Percentiles rank a stretch among this genome's conserved stretches.
These are phyloP conservation scores for Ogataea henricii DNA, from an alignment of 805 yeast species.

Conservation along the genomic window DNA sequence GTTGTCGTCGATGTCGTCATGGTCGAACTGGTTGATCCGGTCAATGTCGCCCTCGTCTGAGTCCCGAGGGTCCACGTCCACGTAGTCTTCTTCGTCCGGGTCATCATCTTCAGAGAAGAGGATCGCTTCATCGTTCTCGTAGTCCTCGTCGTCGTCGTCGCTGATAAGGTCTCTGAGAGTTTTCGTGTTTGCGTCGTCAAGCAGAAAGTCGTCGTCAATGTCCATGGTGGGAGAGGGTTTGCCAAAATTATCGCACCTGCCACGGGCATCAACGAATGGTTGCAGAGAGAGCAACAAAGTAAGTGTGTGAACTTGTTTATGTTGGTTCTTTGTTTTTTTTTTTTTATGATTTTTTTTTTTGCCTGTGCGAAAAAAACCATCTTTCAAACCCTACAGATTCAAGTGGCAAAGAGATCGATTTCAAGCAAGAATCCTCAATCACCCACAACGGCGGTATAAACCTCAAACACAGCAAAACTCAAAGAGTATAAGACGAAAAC, in stretches of 20 bases:
- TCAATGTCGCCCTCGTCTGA: constrained; percentile 14
- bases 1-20: constrained; percentile 21
- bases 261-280: neutral
- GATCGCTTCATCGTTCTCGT: constrained; percentile 15
- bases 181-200: constrained; percentile 29
- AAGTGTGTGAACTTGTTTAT: neutral
- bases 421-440: too few species aligned
- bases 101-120: constrained; percentile 18
- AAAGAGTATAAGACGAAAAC: too few species aligned
- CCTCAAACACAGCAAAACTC: too few species aligned
- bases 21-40: constrained; percentile 32
- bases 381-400: neutral
- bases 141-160: constrained; percentile 21
- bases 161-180: constrained; percentile 30
- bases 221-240: constrained; percentile 11
- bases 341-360: constrained; percentile 6
- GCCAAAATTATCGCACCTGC: neutral
- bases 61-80: constrained; percentile 15
- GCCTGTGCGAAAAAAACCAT: neutral
- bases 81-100: constrained; percentile 23
- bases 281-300: neutral
- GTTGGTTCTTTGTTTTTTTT: neutral
- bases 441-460: neutral
- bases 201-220: constrained; percentile 24
- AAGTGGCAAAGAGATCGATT: constrained; percentile 4